These are phyloP conservation scores for Tripidium arundinaceum DNA, from an alignment of 202 grass and related monocot species.

Conservation along the genomic window DNA sequence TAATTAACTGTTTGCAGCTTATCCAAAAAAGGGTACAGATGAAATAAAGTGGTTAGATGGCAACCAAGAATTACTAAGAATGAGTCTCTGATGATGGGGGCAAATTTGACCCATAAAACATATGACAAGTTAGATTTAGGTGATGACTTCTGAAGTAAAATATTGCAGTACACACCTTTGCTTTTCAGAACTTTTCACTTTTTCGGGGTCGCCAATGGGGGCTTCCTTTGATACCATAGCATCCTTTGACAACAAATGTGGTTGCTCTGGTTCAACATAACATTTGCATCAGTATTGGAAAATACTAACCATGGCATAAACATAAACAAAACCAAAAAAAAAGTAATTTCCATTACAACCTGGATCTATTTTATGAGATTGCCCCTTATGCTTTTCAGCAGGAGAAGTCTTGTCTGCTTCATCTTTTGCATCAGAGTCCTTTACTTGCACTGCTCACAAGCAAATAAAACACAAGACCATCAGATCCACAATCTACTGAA, in stretches of 20 bases:
- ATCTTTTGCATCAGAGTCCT: slow-evolving; percentile 33
- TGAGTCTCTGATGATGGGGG: neutral
- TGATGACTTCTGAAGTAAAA: slow-evolving; percentile 15
- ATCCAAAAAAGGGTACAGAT: neutral
- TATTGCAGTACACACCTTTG: slow-evolving; percentile 55
- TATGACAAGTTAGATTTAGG: neutral
- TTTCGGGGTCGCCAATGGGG: slow-evolving; percentile 23
- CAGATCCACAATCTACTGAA: slow-evolving; percentile 16
- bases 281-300: slow-evolving; percentile 8
- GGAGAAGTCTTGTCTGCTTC: slow-evolving; percentile 21
- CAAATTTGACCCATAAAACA: neutral
- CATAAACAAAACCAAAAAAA: neutral
- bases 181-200: slow-evolving; percentile 69
- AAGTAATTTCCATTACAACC: slow-evolving; percentile 28
- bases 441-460: slow-evolving; percentile 31
- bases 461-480: neutral
- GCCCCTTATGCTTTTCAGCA: slow-evolving; percentile 27
- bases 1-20: neutral
- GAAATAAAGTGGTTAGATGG: neutral
- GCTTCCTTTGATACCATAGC: slow-evolving; percentile 9
- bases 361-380: slow-evolving; percentile 22
- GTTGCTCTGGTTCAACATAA: slow-evolving; percentile 32
- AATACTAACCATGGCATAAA: neutral
- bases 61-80: neutral
- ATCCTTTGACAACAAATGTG: slow-evolving; percentile 26